Conservation (phyloP, 2,329 filamentous ascomycete species). For the Ophiostoma populinum region DNA sequence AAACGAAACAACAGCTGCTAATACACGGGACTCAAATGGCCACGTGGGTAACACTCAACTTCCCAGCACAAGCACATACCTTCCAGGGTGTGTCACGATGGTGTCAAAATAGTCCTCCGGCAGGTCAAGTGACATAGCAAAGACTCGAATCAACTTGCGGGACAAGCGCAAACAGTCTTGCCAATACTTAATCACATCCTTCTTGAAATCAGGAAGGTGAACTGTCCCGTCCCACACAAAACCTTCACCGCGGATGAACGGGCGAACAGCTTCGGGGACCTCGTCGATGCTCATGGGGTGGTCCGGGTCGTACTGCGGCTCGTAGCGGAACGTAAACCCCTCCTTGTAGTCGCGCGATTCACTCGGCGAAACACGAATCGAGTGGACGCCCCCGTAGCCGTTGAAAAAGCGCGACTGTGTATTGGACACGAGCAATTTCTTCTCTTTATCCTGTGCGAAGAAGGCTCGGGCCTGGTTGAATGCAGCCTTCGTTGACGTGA, state of each 20-base stretch:
- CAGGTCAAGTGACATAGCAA: conserved; percentile 8
- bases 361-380: not conserved
- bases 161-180: conserved; percentile 7
- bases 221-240: conserved; percentile 11
- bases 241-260: conserved; percentile 6
- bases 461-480: not conserved
- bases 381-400: conserved; percentile 1
- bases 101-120: conserved; percentile 19
- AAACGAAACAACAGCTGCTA: too few species aligned
- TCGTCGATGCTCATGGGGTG: conserved; percentile 1
- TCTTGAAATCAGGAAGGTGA: conserved; percentile 9
- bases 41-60: not conserved
- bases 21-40: too few species aligned
- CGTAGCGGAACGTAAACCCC: not conserved
- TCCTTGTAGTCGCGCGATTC: conserved; percentile 2
- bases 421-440: not conserved
- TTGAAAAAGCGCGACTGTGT: not conserved
- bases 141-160: conserved; percentile 9
- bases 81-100: conserved; percentile 18
- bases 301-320: conserved; percentile 1
- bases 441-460: not conserved
- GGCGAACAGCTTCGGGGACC: conserved; percentile 3
- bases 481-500: not conserved
- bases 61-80: conserved; percentile 12
- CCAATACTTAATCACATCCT: conserved; percentile 10